Base-by-base conservation (phyloP, 257 asterid species). In the Marsdenia floribunda region DNA sequence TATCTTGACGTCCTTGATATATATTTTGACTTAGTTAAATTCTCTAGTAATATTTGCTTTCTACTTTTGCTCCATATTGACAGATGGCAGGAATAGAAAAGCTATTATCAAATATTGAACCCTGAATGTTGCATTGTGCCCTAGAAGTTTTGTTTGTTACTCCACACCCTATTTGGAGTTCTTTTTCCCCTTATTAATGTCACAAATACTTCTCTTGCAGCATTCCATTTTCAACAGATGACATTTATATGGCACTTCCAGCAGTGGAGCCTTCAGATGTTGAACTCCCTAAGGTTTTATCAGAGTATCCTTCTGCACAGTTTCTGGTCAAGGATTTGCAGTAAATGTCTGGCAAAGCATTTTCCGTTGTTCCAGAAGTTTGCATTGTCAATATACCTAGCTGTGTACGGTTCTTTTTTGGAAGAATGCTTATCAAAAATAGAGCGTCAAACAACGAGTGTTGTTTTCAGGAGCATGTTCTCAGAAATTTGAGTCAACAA, bases 171-270 rank as follows among this genome's bases (percentile, higher is more conserved):
- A 3, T 26, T 44, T 26, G 5, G 13, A 42, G 35, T 54, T 42
- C 38, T 64, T 19, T 68, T 54, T 79, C 13, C 40, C 29, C 37
- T 1, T 14, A 13, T 58, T 68, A 61, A 50, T 40, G 19, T 63
- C 6, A 16, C 46, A n/a, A 57, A 9, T 40, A 26, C 21, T 75
- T 60, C 55, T 77, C 42, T 73, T 81, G 90, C 87, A 95, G 99
- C 89, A 90, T 92, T 78, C 99, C 99, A 4, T 95, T 95, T 88
- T 88, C 97, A 75, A 92, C 99, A 0, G 99, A 95, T 78, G 99
- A 95, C 85, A 91, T 95, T 76, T 92, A 95, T 76, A 89, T 95
- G 99, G 99, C 99, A 38, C 93, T 95, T 84, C 96, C 96, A 10
- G 87, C 89, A 42, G 79, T 90, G 14, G 96, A 92, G 75, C 97